Percentiles rank a stretch among this genome's conserved stretches.
phyloP scores from a whole-genome alignment of 345 rosid genomes.

The Linum tenue region DNA sequence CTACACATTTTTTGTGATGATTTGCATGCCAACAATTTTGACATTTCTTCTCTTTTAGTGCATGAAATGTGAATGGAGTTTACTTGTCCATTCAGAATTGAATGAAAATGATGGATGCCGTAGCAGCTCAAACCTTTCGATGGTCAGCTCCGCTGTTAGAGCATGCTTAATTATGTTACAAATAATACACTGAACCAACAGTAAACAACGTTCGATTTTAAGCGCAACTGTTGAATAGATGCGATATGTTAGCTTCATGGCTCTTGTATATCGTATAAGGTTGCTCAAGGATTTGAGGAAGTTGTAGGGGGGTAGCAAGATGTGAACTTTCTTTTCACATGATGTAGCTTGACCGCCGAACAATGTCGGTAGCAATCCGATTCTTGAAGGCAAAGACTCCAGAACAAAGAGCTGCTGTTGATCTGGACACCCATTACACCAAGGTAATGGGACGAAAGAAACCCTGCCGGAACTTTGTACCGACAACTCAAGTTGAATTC shows the following conservation, averaged over 20 bases:
- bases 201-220: too few relatives aligned
- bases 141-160: too few relatives aligned
- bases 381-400: conserved; percentile 85
- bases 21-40: neutral
- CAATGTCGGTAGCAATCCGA: conserved; percentile 67
- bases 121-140: too few relatives aligned
- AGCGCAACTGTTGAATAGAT: too few relatives aligned
- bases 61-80: neutral
- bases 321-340: conserved; percentile 8
- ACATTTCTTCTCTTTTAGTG: neutral
- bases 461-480: neutral
- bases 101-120: too few relatives aligned
- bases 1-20: neutral
- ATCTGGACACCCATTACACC: conserved; percentile 91
- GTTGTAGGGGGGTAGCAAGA: neutral
- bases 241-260: too few relatives aligned
- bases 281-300: neutral
- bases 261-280: too few relatives aligned
- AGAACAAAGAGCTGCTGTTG: conserved; percentile 90
- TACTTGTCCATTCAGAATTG: too few relatives aligned
- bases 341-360: conserved; percentile 55
- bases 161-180: too few relatives aligned
- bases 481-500: neutral
- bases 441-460: conserved; percentile 27
- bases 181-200: too few relatives aligned